Evolutionary conservation across 2,329 filamentous ascomycete genomes (phyloP), one percentile per base, ranked within the genome.

Genomic region (Neofusicoccum cordaticola): DNA sequence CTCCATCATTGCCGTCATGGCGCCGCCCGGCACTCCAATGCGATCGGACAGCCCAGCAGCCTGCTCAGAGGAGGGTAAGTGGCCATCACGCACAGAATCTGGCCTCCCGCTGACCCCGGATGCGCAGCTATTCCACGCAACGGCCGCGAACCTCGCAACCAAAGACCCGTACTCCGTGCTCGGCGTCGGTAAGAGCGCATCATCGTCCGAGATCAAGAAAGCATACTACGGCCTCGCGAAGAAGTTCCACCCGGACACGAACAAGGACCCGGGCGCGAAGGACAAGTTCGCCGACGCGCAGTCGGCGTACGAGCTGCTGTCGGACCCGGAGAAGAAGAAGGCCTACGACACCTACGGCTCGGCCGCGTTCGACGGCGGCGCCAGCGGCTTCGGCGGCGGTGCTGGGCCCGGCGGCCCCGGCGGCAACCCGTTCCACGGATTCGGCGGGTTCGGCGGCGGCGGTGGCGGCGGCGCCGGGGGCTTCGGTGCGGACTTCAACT

Each of bases 191-290:
- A 96, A 94, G 77, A 85, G 80, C 67, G 92, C 95, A n/a, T 88
- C 91, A 1, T 82, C 92, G 2, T 83, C 87, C 66, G 94, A 98
- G 41, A 98, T 99, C 76, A 99, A 99, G 77, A 98, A 97, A 78
- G 93, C 95, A 2, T 99, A 99, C 82, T 99, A 99, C 76, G 92
- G 93, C 58, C 83, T 98, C 66, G 95, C 95, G 19, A 99, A 99
- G 80, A 99, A 98, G 75, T 99, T 88, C 76, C 95, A 99, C 73
- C 95, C 95, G 8, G 95, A 99, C 76, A 98, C 95, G 41, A 99
- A 98, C 83, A 98, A 98, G 78, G 95, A 98, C 71, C 78, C 91
- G 2, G 85, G 83, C n/a, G 93, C 95, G 41, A 98, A 98, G 77
- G 95, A 98, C 72, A 94, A 91, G 72, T 99, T 99, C 73, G 86